These are phyloP conservation scores for Plenodomus biglobosus DNA, from an alignment of 2,329 filamentous ascomycete species.

Conservation along the genomic window DNA sequence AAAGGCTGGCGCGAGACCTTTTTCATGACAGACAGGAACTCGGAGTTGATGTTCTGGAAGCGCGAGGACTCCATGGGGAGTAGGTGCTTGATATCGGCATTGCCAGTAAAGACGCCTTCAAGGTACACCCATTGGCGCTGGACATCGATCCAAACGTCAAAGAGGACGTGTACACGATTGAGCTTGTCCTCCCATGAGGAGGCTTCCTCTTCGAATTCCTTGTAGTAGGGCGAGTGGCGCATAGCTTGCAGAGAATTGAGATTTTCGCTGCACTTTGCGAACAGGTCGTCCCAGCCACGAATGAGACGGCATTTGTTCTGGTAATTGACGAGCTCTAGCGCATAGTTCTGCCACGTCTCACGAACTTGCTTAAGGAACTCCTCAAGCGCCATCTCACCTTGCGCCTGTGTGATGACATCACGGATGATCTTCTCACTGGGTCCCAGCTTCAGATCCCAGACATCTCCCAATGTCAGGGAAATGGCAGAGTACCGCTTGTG, in stretches of 20 bases:
- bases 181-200: conserved; percentile 97
- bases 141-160: conserved; percentile 99
- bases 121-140: conserved; percentile 99
- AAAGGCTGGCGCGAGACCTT: conserved; percentile 97
- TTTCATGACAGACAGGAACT: conserved; percentile 99
- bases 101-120: conserved; percentile 97
- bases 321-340: conserved; percentile 91
- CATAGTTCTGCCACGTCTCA: conserved; percentile 95
- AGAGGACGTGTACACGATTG: conserved; percentile 94
- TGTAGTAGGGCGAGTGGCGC: conserved; percentile 98
- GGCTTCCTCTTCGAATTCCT: conserved; percentile 98
- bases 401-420: conserved; percentile 91
- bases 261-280: conserved; percentile 97
- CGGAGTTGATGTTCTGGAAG: conserved; percentile 99
- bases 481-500: conserved; percentile 91
- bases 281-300: conserved; percentile 95
- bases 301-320: conserved; percentile 98
- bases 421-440: conserved; percentile 85
- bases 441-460: conserved; percentile 93
- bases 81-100: conserved; percentile 97
- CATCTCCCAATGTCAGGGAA: conserved; percentile 94
- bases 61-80: conserved; percentile 93
- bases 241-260: conserved; percentile 97
- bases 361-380: conserved; percentile 96
- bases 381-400: conserved; percentile 97